Base-by-base conservation (phyloP, 2,329 filamentous ascomycete genomes). In the Hymenoscyphus albidus region DNA sequence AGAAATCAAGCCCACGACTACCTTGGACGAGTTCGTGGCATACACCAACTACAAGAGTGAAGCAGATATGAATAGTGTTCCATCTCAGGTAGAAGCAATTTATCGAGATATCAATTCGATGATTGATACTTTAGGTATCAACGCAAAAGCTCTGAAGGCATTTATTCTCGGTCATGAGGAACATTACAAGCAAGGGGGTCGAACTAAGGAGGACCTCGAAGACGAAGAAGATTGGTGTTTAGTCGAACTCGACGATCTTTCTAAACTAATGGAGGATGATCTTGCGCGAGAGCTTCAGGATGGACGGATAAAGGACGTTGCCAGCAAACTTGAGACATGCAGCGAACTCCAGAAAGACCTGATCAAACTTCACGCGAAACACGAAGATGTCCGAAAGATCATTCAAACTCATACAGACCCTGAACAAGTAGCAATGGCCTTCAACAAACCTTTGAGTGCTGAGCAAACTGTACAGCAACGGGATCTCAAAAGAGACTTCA, bases 61-160 rank as follows among this genome's bases (percentile, higher is more conserved):
- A 16, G 66, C 65, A 42, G 67, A 74, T 13, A 70, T 68, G 61
- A 83, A 87, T 62, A 86, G 81, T 57, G 80, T 89, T 39, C 83
- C 86, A 3, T 81, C 83, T 9, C 86, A 88, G 69, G 85, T 87
- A 27, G 87, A 89, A 72, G 83, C 85, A 18, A 80, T 89, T 1
- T 95, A 91, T 75, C 85, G 89, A 56, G 91, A 94, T 72, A 91
- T 94, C 74, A 94, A 95, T 76, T 91, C 91, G 13, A 99, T 98
- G 95, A 88, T 99, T 55, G 92, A 97, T 72, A 94, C 91, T 0
- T 80, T 98, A 51, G 94, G 94, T 10, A 83, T 97, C 59, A 98
- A 98, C 74, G 87, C 91, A 5, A 85, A 94, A 44, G 81, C 82
- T 58, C 61, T 78, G 38, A 70, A 73, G 58, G 80, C 80, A 12